These are phyloP conservation scores for Russula emetica DNA, from an alignment of 768 basidiomycete genomes.

Conservation along the genomic window DNA sequence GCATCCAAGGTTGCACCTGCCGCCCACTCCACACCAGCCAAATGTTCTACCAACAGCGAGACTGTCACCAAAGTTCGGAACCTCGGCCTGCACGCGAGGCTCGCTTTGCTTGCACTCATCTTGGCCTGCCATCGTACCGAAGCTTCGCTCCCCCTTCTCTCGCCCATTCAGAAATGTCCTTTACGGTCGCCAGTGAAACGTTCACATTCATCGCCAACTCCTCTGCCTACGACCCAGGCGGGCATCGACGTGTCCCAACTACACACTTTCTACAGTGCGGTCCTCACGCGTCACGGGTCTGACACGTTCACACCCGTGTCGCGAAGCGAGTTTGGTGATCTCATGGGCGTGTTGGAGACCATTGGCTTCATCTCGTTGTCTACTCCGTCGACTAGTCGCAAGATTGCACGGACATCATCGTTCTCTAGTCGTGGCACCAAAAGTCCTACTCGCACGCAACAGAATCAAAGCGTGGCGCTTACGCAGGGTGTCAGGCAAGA, in stretches of 20 bases:
- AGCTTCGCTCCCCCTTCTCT: slow-evolving; percentile 44
- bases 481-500: slow-evolving; percentile 60
- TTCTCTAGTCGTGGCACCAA: slow-evolving; percentile 42
- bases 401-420: slow-evolving; percentile 54
- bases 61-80: slow-evolving; percentile 59
- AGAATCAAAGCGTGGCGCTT: slow-evolving; percentile 47
- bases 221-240: slow-evolving; percentile 32
- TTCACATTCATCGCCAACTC: slow-evolving; percentile 36
- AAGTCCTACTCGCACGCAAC: slow-evolving; percentile 24
- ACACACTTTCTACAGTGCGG: slow-evolving; percentile 56
- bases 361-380: slow-evolving; percentile 54
- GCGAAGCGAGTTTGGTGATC: slow-evolving; percentile 71
- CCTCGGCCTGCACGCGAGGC: slow-evolving; percentile 69
- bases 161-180: slow-evolving; percentile 33
- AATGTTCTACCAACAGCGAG: slow-evolving; percentile 46
- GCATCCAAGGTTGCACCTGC: slow-evolving; percentile 37
- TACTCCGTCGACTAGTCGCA: slow-evolving; percentile 38
- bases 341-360: slow-evolving; percentile 68
- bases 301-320: slow-evolving; percentile 61
- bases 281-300: slow-evolving; percentile 54
- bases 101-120: slow-evolving; percentile 60
- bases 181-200: slow-evolving; percentile 52
- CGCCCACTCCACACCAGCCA: slow-evolving; percentile 32
- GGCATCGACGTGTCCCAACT: slow-evolving; percentile 58
- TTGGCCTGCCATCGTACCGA: slow-evolving; percentile 62